Evolutionary conservation across 441 rosid species (phyloP), one percentile per base, ranked within the genome.

Genomic region (Brassica balearica): DNA sequence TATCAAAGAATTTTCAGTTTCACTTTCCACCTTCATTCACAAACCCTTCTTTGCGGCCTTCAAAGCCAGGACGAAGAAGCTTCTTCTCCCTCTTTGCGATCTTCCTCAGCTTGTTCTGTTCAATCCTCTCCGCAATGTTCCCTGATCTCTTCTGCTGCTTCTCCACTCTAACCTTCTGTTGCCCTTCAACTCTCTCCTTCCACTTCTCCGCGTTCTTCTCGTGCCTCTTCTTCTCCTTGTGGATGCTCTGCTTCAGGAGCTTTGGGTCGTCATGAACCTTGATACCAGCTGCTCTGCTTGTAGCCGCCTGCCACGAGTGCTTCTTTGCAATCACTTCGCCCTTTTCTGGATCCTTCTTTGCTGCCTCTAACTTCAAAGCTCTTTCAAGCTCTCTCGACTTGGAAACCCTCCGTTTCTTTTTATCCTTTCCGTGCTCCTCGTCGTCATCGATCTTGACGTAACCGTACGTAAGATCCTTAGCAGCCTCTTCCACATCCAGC

Each of bases 51-150:
- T 88, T 89, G 61, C 94, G 92, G 36, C 97, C 97, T 91, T 89
- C 96, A 72, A 92, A 90, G 32, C 97, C 96, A 4, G 98, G 94
- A 51, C 97, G 82, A 78, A 89, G 43, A 48, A 92, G 93, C 86
- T 92, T 90, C 74, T 91, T 94, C 92, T 94, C 97, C 73, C 98
- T 84, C 83, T 92, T 94, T 1, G 89, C 96, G 46, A 92, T 92
- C 72, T 84, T 80, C 20, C 94, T 69, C 88, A 23, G 59, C 90
- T 94, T 94, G 82, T 92, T 94, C 77, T 91, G 86, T 19, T 87
- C 86, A 67, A 84, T 84, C 83, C 93, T 88, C 43, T 78, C 91
- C 0, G 93, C 85, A 61, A 94, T 90, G 34, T 94, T 92, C 62
- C 84, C 89, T 2, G 92, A 84, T 75, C 97, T 84, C 80, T 87